Conservation (phyloP, 352 stramenopile species). For the Phytophthora chlamydospora region DNA sequence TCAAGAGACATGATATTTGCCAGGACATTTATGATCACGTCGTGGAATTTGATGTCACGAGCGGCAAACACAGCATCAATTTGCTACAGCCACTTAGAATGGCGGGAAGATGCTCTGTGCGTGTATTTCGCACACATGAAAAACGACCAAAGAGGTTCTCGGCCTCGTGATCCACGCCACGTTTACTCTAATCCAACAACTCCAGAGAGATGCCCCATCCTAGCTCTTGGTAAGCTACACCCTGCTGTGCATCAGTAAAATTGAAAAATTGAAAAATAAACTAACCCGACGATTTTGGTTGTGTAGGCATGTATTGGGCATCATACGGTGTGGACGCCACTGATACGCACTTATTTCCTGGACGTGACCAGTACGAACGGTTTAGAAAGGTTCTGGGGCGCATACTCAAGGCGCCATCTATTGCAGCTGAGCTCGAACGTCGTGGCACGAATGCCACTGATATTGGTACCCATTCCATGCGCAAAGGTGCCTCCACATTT, state of each 20-base stretch:
- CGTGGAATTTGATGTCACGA: constrained; percentile 34
- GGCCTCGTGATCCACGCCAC: constrained; percentile 33
- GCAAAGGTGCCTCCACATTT: constrained; percentile 22
- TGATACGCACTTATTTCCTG: constrained; percentile 19
- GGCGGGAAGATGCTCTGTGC: constrained; percentile 33
- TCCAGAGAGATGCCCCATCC: constrained; percentile 36
- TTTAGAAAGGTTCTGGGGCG: constrained; percentile 19
- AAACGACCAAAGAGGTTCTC: constrained; percentile 29
- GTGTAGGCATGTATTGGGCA: constrained; percentile 17
- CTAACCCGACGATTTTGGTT: neutral
- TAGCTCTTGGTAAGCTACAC: constrained; percentile 25
- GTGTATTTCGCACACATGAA: constrained; percentile 50
- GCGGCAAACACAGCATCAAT: constrained; percentile 20
- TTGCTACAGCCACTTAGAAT: constrained; percentile 33
- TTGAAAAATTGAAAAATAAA: constrained; percentile 3
- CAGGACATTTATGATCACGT: constrained; percentile 25
- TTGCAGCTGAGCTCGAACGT: constrained; percentile 8
- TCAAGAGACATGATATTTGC: constrained; percentile 26
- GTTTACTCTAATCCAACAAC: constrained; percentile 37
- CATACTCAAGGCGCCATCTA: neutral
- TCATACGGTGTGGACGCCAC: constrained; percentile 9
- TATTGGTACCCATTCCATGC: constrained; percentile 24
- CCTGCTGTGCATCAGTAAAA: neutral
- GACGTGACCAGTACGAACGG: constrained; percentile 27
- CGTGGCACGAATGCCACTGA: constrained; percentile 13